Evolutionary conservation across 1,139 yeast genomes (phyloP), one percentile per base, ranked within the genome.

Genomic region (Wickerhamiella infanticola): DNA sequence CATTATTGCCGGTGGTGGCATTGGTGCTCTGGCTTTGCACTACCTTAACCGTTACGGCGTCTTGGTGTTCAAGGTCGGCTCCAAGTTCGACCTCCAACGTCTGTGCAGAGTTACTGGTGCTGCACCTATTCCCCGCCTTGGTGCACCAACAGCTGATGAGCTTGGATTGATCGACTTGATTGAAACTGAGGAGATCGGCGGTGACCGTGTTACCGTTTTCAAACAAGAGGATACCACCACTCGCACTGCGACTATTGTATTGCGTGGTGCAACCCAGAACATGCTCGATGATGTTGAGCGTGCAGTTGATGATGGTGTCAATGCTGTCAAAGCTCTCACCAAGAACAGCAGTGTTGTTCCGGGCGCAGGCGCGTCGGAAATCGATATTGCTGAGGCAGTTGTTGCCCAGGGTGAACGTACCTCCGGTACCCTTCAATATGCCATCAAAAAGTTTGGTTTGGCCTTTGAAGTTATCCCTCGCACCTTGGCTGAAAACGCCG

Each of bases 261-360:
- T 93, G 47, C 78, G 98, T 65, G 98, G 98, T 47, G 98, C 98
- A 40, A 90, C 98, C n/a, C 94, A 86, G 63, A 86, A 85, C 64
- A 77, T 74, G 61, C 70, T 90, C 60, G 98, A 93, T 58, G 97
- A 90, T 61, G 75, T 90, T 50, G 98, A 90, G 69, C 79, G 98
- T 59, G 94, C 97, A 45, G 85, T 90, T 53, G 97, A 90, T 62
- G 98, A 90, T 59, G 96, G 97, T 59, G 95, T 93, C 41, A 77
- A 84, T 52, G 85, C 94, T 29, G 78, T 90, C 56, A 93, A 90
- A 66, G 93, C 96, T 1, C 72, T 90, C 53, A 71, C 88, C 55
- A 82, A 81, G 63, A 90, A 81, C 60, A 69, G 75, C 50, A 75
- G 86, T 53, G 72, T 90, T 54, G 73, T 90, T 52, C 90, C 97